phyloP scores from a whole-genome alignment of 306 rosid genomes.

The cucumber (Cucumis sativus) region DNA sequence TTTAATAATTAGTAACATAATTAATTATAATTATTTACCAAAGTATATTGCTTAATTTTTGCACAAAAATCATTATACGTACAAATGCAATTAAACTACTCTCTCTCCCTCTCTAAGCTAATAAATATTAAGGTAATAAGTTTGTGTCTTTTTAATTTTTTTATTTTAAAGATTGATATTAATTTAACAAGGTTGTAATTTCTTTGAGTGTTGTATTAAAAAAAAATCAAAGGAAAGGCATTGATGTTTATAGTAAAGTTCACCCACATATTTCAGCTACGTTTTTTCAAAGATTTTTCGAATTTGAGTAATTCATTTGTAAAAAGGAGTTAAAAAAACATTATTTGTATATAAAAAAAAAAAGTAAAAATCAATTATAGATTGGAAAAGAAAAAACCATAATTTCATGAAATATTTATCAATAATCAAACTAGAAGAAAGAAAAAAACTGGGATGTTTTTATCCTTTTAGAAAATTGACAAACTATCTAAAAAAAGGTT shows the following conservation, averaged over 20 bases:
- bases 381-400: not conserved
- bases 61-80: not conserved
- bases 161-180: not conserved
- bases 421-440: not conserved
- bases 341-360: too few relatives aligned
- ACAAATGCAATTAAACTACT: not conserved
- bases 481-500: too few relatives aligned
- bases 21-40: not conserved
- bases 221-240: too few relatives aligned
- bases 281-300: too few relatives aligned
- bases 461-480: not conserved
- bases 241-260: too few relatives aligned
- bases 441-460: not conserved
- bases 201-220: too few relatives aligned
- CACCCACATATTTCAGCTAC: too few relatives aligned
- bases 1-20: not conserved
- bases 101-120: not conserved
- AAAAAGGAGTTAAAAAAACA: not conserved
- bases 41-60: slow-evolving; percentile 3
- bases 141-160: not conserved
- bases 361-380: not conserved
- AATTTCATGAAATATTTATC: not conserved
- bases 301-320: too few relatives aligned
- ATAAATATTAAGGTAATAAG: not conserved
- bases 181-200: not conserved